Base-by-base conservation (phyloP, 2,329 filamentous ascomycete species). In the Paracoccidioides lutzii region DNA sequence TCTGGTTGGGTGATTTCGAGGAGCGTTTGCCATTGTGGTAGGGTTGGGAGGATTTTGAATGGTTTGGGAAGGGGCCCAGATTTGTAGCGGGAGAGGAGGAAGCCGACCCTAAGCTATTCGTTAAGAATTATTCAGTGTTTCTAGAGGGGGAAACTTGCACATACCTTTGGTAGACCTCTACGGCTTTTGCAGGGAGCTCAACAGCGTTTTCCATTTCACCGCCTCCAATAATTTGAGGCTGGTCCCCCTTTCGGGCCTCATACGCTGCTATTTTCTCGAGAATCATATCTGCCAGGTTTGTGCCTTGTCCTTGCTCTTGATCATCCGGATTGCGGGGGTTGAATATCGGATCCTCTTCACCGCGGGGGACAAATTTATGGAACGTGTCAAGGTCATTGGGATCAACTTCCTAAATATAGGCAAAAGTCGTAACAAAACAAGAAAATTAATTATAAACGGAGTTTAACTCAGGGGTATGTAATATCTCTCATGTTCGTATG, bases 1-100 rank as follows among this genome's bases (percentile, higher is more conserved):
- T 93, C 85, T 4, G 91, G 90, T 35, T 83, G 80, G n/a, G 90
- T 95, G 55, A 95, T 81, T 60, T 84, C 78, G 63, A 95, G 81
- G 41, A 95, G 87, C 22, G 89, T 87, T 67, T 93, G 88, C 90
- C 90, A 97, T 65, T 93, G 83, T 6, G 90, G 90, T 12, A 97
- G 82, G 0, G 90, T 90, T 2, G 93, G 93, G 7, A 98, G 80
- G 61, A 97, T 90, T 73, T 97, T 97, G 79, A 98, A 95, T 0
- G 91, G 91, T 72, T 98, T 98, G 22, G 93, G 93, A 37, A 98
- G 79, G 62, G 91, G 91, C n/a, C 93, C 93, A 12, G 87, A 91
- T 73, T 95, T 95, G 76, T 95, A 97, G 61, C 91, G 83, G 32
- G 88, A 90, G 57, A 98, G 79, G 58, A 97, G 85, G 62, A 90